Conservation (phyloP, 306 rosid species). For the Adenanthera pavonina region DNA sequence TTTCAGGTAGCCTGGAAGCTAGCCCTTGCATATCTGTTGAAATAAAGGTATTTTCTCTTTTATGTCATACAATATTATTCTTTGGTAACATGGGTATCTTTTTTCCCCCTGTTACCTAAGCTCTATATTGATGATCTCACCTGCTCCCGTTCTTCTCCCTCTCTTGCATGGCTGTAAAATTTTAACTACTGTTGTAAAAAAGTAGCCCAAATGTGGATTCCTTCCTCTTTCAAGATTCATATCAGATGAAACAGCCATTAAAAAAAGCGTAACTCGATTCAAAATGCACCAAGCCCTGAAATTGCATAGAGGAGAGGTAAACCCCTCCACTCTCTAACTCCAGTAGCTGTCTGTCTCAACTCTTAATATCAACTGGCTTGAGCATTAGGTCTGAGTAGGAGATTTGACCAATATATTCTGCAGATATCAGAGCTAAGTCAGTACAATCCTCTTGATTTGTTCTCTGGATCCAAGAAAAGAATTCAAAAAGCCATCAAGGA, state of each 20-base stretch:
- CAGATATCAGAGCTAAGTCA: conserved; percentile 78
- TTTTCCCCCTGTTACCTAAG: conserved; percentile 12
- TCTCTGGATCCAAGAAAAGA: conserved; percentile 83
- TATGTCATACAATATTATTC: conserved; percentile 2
- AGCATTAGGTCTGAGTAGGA: conserved; percentile 37
- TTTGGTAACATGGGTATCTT: conserved; percentile 9
- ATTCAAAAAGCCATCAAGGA: conserved; percentile 75
- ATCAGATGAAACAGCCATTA: conserved; percentile 68
- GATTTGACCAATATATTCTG: conserved; percentile 36
- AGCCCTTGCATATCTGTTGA: conserved; percentile 78
- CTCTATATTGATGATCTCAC: conserved; percentile 34
- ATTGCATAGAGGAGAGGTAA: conserved; percentile 83
- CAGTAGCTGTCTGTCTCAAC: conserved; percentile 21
- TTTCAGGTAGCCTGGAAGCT: conserved; percentile 64
- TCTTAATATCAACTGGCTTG: conserved; percentile 33
- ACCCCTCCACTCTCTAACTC: neutral
- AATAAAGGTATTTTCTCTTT: conserved; percentile 70
- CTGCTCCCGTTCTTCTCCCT: conserved; percentile 1
- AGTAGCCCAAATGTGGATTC: conserved; percentile 94
- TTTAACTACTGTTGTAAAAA: conserved; percentile 38
- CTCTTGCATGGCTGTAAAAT: conserved; percentile 27
- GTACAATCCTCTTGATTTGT: conserved; percentile 86
- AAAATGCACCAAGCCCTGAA: conserved; percentile 96
- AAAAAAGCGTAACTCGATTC: conserved; percentile 74
- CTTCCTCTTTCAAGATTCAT: conserved; percentile 83